These are phyloP conservation scores for Casuarina glauca DNA, from an alignment of 306 rosid species.

Conservation along the genomic window DNA sequence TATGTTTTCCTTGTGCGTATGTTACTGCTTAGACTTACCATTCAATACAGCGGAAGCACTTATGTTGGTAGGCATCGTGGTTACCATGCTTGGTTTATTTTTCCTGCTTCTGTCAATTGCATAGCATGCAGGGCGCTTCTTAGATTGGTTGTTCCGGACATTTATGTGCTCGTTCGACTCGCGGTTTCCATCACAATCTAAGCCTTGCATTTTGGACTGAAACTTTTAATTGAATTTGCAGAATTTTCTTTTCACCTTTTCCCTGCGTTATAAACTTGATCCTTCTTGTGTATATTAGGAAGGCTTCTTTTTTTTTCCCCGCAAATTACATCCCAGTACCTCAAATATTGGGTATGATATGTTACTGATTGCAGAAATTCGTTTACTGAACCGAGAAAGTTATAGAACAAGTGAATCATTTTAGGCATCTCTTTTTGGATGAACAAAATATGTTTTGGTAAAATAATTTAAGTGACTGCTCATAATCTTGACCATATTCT, in stretches of 20 bases:
- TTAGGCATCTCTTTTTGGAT: background rate
- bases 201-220: background rate
- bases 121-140: background rate
- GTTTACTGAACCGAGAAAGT: background rate
- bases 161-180: background rate
- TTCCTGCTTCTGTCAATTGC: background rate
- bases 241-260: background rate
- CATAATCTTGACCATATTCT: background rate
- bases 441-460: background rate
- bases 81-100: background rate
- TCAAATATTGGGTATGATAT: background rate
- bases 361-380: background rate
- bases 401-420: background rate
- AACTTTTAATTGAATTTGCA: background rate
- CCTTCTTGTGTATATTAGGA: background rate
- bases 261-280: too few relatives aligned
- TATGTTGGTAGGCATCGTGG: background rate
- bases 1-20: background rate
- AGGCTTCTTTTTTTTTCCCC: background rate
- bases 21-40: background rate
- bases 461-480: background rate
- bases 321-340: background rate
- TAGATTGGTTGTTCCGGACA: background rate
- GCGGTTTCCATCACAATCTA: too few relatives aligned
- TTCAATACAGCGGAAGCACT: background rate